Evolutionary conservation across 106 monocot genomes (phyloP).

Genomic region (Narthecium ossifragum): DNA sequence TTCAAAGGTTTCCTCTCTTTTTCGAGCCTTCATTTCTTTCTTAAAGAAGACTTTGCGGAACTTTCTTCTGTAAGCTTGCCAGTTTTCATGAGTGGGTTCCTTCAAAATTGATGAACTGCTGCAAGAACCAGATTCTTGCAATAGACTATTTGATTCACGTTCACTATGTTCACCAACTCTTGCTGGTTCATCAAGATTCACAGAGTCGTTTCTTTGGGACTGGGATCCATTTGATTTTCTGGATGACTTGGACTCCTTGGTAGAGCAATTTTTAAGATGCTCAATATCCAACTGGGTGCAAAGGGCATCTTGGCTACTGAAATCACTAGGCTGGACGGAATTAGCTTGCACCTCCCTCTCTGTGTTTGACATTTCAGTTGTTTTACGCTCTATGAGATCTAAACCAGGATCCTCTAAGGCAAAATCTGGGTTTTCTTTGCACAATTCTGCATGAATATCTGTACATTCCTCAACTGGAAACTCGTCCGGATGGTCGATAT

Average conservation of each 20-base stretch:
- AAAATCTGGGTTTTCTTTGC: slow-evolving; percentile 7
- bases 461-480: slow-evolving; percentile 6
- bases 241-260: neutral
- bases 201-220: slow-evolving; percentile 5
- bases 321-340: neutral
- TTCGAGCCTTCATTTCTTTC: slow-evolving; percentile 49
- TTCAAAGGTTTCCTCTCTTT: slow-evolving; percentile 62
- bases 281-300: slow-evolving; percentile 11
- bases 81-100: slow-evolving; percentile 46
- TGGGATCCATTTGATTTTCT: neutral
- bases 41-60: slow-evolving; percentile 56
- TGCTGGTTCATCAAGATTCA: slow-evolving; percentile 2
- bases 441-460: neutral
- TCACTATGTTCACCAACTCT: slow-evolving; percentile 6
- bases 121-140: slow-evolving; percentile 17
- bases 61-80: slow-evolving; percentile 53
- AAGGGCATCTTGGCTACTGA: neutral
- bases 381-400: slow-evolving; percentile 4
- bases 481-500: neutral
- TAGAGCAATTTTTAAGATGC: neutral
- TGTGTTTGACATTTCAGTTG: neutral
- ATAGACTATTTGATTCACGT: slow-evolving; percentile 11
- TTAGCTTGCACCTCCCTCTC: neutral
- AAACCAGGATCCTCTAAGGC: slow-evolving; percentile 5
- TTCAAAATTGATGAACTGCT: slow-evolving; percentile 28